Evolutionary conservation across 2,329 filamentous ascomycete species (phyloP).

Genomic region (Coniella vitis): DNA sequence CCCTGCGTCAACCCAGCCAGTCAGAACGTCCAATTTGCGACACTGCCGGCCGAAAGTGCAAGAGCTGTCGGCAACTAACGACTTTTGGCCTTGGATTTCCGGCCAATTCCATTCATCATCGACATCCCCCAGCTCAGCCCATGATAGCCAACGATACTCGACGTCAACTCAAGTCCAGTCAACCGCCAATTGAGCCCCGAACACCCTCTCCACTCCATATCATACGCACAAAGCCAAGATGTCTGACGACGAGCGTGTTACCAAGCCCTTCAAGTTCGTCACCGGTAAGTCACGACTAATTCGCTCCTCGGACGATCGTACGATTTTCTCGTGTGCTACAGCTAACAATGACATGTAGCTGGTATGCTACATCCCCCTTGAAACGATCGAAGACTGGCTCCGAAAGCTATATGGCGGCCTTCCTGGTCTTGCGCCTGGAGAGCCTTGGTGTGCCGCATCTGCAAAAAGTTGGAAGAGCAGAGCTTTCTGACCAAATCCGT

Average conservation of each 20-base stretch:
- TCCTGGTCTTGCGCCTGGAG: neutral
- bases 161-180: slow-evolving; percentile 1
- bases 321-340: slow-evolving; percentile 20
- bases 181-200: slow-evolving; percentile 27
- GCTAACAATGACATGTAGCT: slow-evolving; percentile 23
- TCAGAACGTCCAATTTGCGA: slow-evolving; percentile 15
- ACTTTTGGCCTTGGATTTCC: slow-evolving; percentile 8
- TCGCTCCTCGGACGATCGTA: slow-evolving; percentile 19
- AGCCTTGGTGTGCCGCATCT: neutral
- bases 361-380: slow-evolving; percentile 19
- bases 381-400: slow-evolving; percentile 2
- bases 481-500: slow-evolving; percentile 18
- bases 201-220: slow-evolving; percentile 22
- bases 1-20: slow-evolving; percentile 14
- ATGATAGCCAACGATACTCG: slow-evolving; percentile 15
- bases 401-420: no score
- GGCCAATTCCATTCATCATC: slow-evolving; percentile 14
- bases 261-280: slow-evolving; percentile 99
- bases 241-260: slow-evolving; percentile 82
- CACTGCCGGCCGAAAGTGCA: neutral
- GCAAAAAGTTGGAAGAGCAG: slow-evolving; percentile 22
- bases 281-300: slow-evolving; percentile 64
- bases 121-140: slow-evolving; percentile 20
- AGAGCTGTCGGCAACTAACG: neutral
- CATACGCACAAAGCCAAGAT: slow-evolving; percentile 56